Base-by-base conservation (phyloP, 495 filamentous ascomycete genomes). In the Lepraria neglecta region DNA sequence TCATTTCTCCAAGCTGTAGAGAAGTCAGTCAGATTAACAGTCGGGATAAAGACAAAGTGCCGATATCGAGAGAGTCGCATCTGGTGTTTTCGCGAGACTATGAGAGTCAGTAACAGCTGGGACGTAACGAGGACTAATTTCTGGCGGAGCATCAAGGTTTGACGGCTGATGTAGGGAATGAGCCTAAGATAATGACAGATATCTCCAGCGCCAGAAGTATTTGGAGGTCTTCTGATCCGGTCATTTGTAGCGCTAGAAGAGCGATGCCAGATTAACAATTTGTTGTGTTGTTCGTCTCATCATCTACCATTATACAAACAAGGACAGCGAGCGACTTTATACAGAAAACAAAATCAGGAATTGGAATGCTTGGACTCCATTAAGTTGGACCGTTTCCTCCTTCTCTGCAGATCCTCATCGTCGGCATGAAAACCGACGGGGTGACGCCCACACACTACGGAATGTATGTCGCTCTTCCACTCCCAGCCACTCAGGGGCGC, bases 341-440 rank as follows among this genome's bases (percentile, higher is more conserved):
- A 2, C 2, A 24, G 24, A 24, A 24, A 24, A 24, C 2, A 24
- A 24, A 24, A 30, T 51, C 27, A 51, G 17, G 47, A 24, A 51
- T 10, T 51, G 27, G 47, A 9, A 24, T 15, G 24, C 30, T 14
- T 17, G 7, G 12, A 14, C 47, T 51, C 47, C 12, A 30, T 31
- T 14, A 10, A 24, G 10, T 31, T 51, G 11, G 47, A n/a, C 21
- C 27, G 21, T 28, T 31, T 51, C 27, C 24, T 51, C 27, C 47
- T 31, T 9, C 47, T 51, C 47, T 51, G 47, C 21, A 51, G 27
- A 15, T 51, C 47, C 47, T 51, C 47, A 30, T 51, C 47, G 9
- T 51, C 47, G 21, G 17, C 47, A 17, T 51, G 47, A 21, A 31
- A 51, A 7, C 30, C 30, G 1, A 30, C 12, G 3, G 47, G 47